Percentiles rank a stretch among this genome's conserved stretches.
phyloP scores from a whole-genome alignment of 2,329 filamentous ascomycete species.

The Fonsecaea pugnacius region DNA sequence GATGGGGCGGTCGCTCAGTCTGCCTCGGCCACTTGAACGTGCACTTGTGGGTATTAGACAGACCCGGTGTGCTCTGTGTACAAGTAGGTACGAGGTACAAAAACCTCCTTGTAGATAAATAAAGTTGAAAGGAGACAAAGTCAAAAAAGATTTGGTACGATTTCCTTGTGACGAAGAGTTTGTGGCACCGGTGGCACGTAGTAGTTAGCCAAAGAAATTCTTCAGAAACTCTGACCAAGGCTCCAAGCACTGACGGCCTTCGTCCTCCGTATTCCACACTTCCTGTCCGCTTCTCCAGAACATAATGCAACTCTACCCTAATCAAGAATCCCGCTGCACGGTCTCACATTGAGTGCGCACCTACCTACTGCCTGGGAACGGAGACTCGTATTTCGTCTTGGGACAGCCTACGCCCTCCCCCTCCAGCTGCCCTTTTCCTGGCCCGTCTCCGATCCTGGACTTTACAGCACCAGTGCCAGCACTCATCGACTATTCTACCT shows the following conservation, averaged over 20 bases:
- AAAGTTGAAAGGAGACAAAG: not conserved
- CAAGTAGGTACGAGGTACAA: not conserved
- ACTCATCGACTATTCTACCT: not conserved
- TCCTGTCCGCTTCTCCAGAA: not conserved
- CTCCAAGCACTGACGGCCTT: not conserved
- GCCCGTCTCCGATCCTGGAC: not conserved
- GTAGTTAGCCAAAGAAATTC: not conserved
- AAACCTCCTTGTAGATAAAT: not conserved
- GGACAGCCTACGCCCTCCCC: not conserved
- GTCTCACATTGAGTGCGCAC: not conserved
- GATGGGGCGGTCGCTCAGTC: not conserved
- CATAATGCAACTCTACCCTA: not conserved
- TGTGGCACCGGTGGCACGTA: not conserved
- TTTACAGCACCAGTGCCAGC: not conserved
- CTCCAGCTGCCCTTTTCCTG: not conserved
- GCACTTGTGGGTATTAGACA: not conserved
- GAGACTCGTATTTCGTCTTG: not conserved
- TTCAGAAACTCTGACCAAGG: not conserved
- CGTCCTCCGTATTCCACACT: not conserved
- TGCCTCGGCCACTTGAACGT: not conserved
- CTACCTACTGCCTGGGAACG: not conserved
- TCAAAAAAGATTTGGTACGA: slow-evolving; percentile 1
- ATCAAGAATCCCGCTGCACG: not conserved
- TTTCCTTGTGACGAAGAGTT: not conserved
- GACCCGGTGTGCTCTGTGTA: not conserved